Conservation (phyloP, 805 yeast genomes). For the Candida morakotiae region DNA sequence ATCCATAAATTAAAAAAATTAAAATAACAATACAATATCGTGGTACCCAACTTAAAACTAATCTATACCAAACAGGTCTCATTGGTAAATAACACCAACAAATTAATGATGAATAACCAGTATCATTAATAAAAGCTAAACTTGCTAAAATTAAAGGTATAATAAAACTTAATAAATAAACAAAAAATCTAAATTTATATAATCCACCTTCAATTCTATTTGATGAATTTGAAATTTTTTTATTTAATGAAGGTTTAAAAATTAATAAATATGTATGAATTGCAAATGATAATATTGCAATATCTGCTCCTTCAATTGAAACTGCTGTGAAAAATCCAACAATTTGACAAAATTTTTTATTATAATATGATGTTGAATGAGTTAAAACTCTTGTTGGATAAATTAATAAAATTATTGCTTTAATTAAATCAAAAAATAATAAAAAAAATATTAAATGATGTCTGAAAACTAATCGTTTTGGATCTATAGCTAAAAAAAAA, state of each 20-base stretch:
- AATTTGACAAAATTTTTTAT: conserved; percentile 51
- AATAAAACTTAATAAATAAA: conserved; percentile 55
- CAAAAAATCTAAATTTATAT: conserved; percentile 50
- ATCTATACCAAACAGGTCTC: conserved; percentile 66
- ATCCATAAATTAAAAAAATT: conserved; percentile 61
- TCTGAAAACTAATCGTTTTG: conserved; percentile 56
- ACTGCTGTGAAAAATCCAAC: conserved; percentile 81
- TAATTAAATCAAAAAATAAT: conserved; percentile 68
- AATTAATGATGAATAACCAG: conserved; percentile 59
- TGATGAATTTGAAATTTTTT: conserved; percentile 39
- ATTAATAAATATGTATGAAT: conserved; percentile 74
- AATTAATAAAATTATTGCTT: conserved; percentile 63
- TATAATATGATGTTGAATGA: conserved; percentile 41
- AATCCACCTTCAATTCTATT: conserved; percentile 66
- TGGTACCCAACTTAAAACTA: conserved; percentile 78
- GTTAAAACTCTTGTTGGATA: conserved; percentile 60
- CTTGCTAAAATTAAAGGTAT: conserved; percentile 68
- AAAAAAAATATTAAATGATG: conserved; percentile 68
- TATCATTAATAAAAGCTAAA: conserved; percentile 55
- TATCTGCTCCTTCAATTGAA: conserved; percentile 80
- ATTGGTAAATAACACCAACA: conserved; percentile 81
- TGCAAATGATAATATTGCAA: conserved; percentile 79
- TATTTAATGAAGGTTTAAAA: conserved; percentile 51
- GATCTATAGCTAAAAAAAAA: conserved; percentile 59
- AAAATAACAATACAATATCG: conserved; percentile 62